Evolutionary conservation across 2,329 filamentous ascomycete genomes (phyloP), one percentile per base, ranked within the genome.

Genomic region (Colletotrichum tofieldiae): DNA sequence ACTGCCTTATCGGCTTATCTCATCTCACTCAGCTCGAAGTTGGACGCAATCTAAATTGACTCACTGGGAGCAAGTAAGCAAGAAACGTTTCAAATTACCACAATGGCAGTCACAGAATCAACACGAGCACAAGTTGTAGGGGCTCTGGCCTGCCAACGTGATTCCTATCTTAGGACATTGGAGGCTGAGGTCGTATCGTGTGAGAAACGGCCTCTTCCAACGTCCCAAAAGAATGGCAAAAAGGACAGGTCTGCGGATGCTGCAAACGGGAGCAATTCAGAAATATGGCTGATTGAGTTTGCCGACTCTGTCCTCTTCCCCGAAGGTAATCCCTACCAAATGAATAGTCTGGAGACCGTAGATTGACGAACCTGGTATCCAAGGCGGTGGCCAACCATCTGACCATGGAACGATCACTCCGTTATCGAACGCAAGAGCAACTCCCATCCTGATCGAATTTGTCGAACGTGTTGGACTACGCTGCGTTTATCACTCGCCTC

Each of bases 301-400:
- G 71, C 74, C 1, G 79, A 81, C 14, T 81, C 79, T 4, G 76
- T 81, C 0, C 49, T 81, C 0, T 81, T 81, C 1, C 79, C 79
- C 0, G 79, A 81, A 74, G 79, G 79, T 76, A 39, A 5, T 37
- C 3, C 2, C 16, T 14, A 7, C 32, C n/a, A 20, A 7, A 3
- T 7, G 5, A 26, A 12, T 3, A 12, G 26, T 61, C 26, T 18
- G 12, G 8, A 16, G n/a, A 11, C 1, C 8, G 26, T 1, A n/a
- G 39, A 20, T 49, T 64, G 37, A 64, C 49, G 6, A 6, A 12
- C 6, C 7, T 16, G 5, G 2, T 4, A 9, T 4, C 5, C 9
- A 23, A 80, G 79, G 79, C 9, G 79, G 79, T 9, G 79, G 79
- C 1, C 79, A 80, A 8, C 79, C 79, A n/a, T 78, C 76, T 0